Evolutionary conservation across 495 filamentous ascomycete species (phyloP).

Genomic region (Penicillium paradoxum): DNA sequence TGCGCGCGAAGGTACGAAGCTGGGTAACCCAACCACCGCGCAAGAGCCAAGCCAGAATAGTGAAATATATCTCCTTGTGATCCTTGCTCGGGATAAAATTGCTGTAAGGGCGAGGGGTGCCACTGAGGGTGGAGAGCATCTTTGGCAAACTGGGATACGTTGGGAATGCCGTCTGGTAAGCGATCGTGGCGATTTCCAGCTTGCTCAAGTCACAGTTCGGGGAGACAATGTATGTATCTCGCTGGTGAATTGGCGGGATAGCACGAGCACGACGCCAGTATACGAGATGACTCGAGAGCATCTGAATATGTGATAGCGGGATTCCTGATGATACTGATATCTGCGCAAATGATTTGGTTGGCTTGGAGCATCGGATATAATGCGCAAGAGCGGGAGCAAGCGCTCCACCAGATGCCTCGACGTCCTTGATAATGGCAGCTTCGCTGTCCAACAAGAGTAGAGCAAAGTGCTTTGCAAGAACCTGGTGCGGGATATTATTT

Average conservation of each 20-base stretch:
- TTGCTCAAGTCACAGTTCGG: slow-evolving; percentile 81
- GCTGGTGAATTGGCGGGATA: slow-evolving; percentile 82
- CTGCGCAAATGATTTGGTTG: slow-evolving; percentile 79
- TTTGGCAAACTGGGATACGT: slow-evolving; percentile 75
- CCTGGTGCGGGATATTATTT: slow-evolving; percentile 46
- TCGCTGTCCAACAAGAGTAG: slow-evolving; percentile 81
- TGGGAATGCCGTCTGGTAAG: slow-evolving; percentile 72
- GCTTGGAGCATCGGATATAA: slow-evolving; percentile 78
- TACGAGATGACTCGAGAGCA: slow-evolving; percentile 84
- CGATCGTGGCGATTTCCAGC: slow-evolving; percentile 62
- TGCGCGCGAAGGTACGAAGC: slow-evolving; percentile 81
- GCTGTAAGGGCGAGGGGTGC: slow-evolving; percentile 72
- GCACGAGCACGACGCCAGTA: slow-evolving; percentile 91
- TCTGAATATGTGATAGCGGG: slow-evolving; percentile 70
- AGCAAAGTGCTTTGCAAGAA: slow-evolving; percentile 78
- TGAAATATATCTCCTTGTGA: slow-evolving; percentile 79
- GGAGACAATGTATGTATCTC: slow-evolving; percentile 90
- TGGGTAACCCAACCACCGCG: slow-evolving; percentile 90
- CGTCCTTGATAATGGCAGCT: slow-evolving; percentile 73
- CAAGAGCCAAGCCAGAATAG: slow-evolving; percentile 88
- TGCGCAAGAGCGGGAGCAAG: slow-evolving; percentile 68
- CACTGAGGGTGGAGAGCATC: slow-evolving; percentile 74
- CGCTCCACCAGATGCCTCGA: slow-evolving; percentile 70
- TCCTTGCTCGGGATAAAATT: slow-evolving; percentile 80
- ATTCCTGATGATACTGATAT: slow-evolving; percentile 69